A percentile compares a stretch with the other conserved stretches of the same genome.
Evolutionary conservation across 352 stramenopile species (phyloP).

Genomic region (Blastocystis sp.): DNA sequence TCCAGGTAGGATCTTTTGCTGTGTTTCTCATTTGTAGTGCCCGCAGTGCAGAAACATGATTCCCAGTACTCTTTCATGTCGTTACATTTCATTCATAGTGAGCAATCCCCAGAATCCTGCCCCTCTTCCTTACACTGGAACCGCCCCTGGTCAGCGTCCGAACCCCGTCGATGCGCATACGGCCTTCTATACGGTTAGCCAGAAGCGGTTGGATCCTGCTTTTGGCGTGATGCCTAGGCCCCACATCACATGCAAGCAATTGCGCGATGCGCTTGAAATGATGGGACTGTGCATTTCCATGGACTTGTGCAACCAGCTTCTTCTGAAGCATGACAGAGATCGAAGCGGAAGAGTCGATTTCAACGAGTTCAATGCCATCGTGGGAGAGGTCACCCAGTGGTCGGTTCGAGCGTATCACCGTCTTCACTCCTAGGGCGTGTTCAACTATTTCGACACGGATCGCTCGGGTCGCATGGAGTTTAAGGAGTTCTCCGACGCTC

Average conservation of each 20-base stretch:
- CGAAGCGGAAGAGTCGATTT: constrained; percentile 6
- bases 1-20: no score
- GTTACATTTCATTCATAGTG: no score
- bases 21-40: no score
- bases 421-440: constrained; percentile 15
- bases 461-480: constrained; percentile 48
- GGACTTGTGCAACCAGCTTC: constrained; percentile 46
- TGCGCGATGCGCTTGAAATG: not conserved
- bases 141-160: no score
- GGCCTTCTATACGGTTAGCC: constrained; percentile 28
- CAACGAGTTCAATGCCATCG: constrained; percentile 48
- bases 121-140: no score
- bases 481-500: constrained; percentile 31
- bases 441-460: constrained; percentile 64
- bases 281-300: not conserved
- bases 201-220: not conserved
- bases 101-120: no score
- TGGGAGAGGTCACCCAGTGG: constrained; percentile 50
- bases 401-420: not conserved
- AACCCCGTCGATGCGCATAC: constrained; percentile 2
- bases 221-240: not conserved
- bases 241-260: constrained; percentile 14
- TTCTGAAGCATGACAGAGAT: constrained; percentile 46
- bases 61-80: no score
- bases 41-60: no score